Base-by-base conservation (phyloP, 2,329 filamentous ascomycete genomes). In the Trichophyton simii region DNA sequence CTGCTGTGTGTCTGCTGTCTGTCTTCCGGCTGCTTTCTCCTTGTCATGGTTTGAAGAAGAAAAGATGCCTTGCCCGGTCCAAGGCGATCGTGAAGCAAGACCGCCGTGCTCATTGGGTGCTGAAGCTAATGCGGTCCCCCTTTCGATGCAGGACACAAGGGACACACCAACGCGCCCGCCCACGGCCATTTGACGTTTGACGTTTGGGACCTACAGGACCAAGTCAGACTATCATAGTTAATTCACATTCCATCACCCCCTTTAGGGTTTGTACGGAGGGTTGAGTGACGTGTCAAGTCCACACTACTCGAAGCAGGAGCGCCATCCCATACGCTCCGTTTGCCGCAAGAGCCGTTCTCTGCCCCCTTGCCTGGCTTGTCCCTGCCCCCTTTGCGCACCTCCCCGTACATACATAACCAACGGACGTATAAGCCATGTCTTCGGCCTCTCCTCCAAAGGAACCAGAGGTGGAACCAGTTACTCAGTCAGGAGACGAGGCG, bases 371-470 rank as follows among this genome's bases (percentile, higher is more conserved):
- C 66, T 63, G 67, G 66, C 71, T 71, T 67, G 70, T 68, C 69
- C 71, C 61, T 18, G 34, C 54, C 28, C 59, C 41, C 57, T 57
- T 25, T 15, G 36, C 13, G 6, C 69, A 67, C 28, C 57, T 18
- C 57, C 50, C 22, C 31, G 36, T 28, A 28, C 69, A 67, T 68
- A 67, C 68, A 63, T 69, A 68, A 66, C 67, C 67, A 69, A 68
- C 70, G 71, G 67, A 72, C 69, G 71, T 75, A 89, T 90, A 94
- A 81, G 85, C 83, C 79, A 88, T 96, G 91, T 95, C 91, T 82
- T 88, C 90, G 84, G 91, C 87, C 84, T 90, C 91, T 83, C 89
- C 91, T 82, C 86, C 89, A 73, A 94, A 95, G 83, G 90, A 87
- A 73, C 78, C 79, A 72, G 84, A 95, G 81, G 88, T 91, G 82